These are phyloP conservation scores for Trametes sp. DNA, from an alignment of 1,284 basidiomycete species.

Conservation along the genomic window DNA sequence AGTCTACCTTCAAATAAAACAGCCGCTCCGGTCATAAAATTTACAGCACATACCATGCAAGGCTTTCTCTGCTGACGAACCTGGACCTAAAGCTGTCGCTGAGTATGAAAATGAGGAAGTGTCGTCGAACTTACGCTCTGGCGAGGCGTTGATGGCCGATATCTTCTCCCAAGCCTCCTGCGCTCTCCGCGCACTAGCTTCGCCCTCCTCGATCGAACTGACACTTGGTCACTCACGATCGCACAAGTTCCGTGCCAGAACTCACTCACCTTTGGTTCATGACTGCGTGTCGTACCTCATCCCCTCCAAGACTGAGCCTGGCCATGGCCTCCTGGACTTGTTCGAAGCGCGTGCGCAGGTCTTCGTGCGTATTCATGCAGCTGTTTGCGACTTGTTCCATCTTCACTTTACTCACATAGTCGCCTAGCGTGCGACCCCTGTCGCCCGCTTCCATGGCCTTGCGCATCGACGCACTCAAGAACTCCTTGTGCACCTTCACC, in stretches of 20 bases:
- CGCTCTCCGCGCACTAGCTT: slow-evolving; percentile 58
- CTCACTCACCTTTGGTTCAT: slow-evolving; percentile 56
- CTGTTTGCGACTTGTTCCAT: slow-evolving; percentile 83
- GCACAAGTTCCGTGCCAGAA: neutral
- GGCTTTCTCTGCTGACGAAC: slow-evolving; percentile 56
- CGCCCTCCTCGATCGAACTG: slow-evolving; percentile 69
- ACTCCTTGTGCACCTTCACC: slow-evolving; percentile 75
- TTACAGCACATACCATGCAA: slow-evolving; percentile 57
- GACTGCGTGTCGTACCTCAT: slow-evolving; percentile 61
- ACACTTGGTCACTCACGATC: slow-evolving; percentile 16
- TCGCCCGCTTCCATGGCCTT: slow-evolving; percentile 74
- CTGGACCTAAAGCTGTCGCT: slow-evolving; percentile 47
- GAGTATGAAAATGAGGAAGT: neutral
- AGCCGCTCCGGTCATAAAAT: neutral
- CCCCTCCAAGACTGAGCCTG: slow-evolving; percentile 63
- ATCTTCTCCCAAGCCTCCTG: slow-evolving; percentile 67
- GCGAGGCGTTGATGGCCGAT: slow-evolving; percentile 54
- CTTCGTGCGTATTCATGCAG: slow-evolving; percentile 75
- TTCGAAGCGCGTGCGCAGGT: slow-evolving; percentile 60
- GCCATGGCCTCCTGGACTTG: slow-evolving; percentile 62
- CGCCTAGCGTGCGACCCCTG: slow-evolving; percentile 72
- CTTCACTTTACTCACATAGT: slow-evolving; percentile 79
- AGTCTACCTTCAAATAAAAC: slow-evolving; percentile 50
- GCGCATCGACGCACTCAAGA: slow-evolving; percentile 69
- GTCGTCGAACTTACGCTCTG: slow-evolving; percentile 56